phyloP scores from a whole-genome alignment of 1,284 basidiomycete genomes.

The Trametes hirsuta region DNA sequence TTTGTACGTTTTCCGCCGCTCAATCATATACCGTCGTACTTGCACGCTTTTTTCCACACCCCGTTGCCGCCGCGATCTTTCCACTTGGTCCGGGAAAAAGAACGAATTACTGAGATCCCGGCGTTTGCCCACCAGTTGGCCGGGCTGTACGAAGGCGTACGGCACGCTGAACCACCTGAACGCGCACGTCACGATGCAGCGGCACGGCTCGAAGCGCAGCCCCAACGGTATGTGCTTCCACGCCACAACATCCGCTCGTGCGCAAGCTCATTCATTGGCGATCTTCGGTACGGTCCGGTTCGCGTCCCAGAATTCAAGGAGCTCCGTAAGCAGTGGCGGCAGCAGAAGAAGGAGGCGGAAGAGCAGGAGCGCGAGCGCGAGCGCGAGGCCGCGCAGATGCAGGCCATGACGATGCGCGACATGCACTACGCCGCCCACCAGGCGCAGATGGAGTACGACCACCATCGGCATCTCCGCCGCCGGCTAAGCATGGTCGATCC shows the following conservation, averaged over 20 bases:
- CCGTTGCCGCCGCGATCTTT: background rate
- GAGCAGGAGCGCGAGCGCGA: constrained; percentile 34
- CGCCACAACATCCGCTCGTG: constrained; percentile 11
- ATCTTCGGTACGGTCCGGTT: background rate
- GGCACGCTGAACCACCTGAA: constrained; percentile 92
- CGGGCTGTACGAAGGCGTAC: constrained; percentile 84
- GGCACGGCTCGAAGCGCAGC: constrained; percentile 83
- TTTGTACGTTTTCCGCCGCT: constrained; percentile 30
- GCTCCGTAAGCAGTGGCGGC: constrained; percentile 93
- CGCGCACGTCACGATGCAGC: constrained; percentile 92
- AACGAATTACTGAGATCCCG: constrained; percentile 14
- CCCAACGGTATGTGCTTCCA: constrained; percentile 67
- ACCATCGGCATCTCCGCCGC: constrained; percentile 23
- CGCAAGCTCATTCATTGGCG: constrained; percentile 4
- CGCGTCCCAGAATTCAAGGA: constrained; percentile 89
- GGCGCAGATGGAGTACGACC: constrained; percentile 22
- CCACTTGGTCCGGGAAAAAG: background rate
- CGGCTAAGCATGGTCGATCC: constrained; percentile 24
- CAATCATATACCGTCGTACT: constrained; percentile 5
- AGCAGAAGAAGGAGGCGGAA: constrained; percentile 80
- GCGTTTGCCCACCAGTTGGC: constrained; percentile 50
- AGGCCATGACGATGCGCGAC: constrained; percentile 20
- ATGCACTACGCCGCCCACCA: constrained; percentile 20
- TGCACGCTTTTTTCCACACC: background rate
- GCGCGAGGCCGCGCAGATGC: constrained; percentile 19